Evolutionary conservation across 805 yeast genomes (phyloP).

Genomic region (Pichia rugopelliculosa): DNA sequence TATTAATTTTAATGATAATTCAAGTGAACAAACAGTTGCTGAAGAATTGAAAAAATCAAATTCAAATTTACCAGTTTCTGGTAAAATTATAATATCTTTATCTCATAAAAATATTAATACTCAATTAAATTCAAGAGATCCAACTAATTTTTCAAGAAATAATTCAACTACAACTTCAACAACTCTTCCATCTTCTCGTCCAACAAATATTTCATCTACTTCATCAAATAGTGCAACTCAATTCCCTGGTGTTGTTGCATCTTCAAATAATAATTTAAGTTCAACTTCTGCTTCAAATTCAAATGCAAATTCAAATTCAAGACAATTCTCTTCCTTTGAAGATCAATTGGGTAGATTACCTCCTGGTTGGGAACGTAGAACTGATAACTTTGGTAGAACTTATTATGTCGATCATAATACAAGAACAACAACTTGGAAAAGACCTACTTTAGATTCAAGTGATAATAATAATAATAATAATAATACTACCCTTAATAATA

Average conservation of each 20-base stretch:
- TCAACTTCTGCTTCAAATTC: background rate
- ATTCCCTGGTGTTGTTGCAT: slow-evolving; percentile 24
- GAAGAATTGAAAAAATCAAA: slow-evolving; percentile 88
- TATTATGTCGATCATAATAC: slow-evolving; percentile 98
- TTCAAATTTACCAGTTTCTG: slow-evolving; percentile 88
- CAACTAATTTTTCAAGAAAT: slow-evolving; percentile 20
- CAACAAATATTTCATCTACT: background rate
- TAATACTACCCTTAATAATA: slow-evolving; percentile 10
- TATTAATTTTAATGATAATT: slow-evolving; percentile 48
- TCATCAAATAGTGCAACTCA: slow-evolving; percentile 12
- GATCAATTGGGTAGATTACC: slow-evolving; percentile 96
- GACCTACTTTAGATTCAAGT: slow-evolving; percentile 79
- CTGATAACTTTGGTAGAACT: slow-evolving; percentile 95
- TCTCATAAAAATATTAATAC: slow-evolving; percentile 34
- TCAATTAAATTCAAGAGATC: slow-evolving; percentile 24
- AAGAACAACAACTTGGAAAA: slow-evolving; percentile 97
- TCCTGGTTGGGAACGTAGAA: slow-evolving; percentile 98
- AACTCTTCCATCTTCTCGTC: slow-evolving; percentile 6
- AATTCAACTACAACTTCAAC: slow-evolving; percentile 1
- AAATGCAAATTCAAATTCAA: slow-evolving; percentile 24
- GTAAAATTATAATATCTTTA: slow-evolving; percentile 75
- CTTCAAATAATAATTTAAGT: slow-evolving; percentile 12
- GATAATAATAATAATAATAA: slow-evolving; percentile 36
- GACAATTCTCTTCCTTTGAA: slow-evolving; percentile 88
- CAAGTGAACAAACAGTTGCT: slow-evolving; percentile 79